Evolutionary conservation across 495 filamentous ascomycete species (phyloP).

Genomic region (Penicillium coprophilum): DNA sequence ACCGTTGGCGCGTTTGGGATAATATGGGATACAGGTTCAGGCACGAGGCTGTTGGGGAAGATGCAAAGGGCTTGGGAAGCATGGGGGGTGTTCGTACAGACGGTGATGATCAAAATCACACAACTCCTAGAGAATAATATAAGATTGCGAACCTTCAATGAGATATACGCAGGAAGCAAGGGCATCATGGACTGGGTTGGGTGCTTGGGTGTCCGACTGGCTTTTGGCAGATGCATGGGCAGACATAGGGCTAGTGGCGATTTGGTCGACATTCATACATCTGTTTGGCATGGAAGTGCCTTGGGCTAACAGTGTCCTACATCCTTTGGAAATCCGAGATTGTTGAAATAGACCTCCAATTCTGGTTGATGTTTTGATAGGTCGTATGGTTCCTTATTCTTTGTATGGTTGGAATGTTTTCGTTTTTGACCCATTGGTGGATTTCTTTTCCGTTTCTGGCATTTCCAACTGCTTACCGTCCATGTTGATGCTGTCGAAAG

Average conservation of each 20-base stretch:
- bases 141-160: constrained; percentile 23
- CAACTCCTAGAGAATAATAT: constrained; percentile 54
- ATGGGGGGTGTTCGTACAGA: constrained; percentile 42
- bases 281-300: constrained; percentile 3
- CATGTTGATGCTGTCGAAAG: neutral
- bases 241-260: constrained; percentile 1
- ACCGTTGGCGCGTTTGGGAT: constrained; percentile 11
- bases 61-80: constrained; percentile 24
- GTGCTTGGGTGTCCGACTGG: constrained; percentile 12
- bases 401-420: neutral
- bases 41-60: constrained; percentile 3
- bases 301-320: constrained; percentile 12
- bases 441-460: neutral
- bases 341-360: neutral
- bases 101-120: constrained; percentile 68
- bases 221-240: constrained; percentile 5
- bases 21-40: neutral
- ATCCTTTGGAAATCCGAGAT: neutral
- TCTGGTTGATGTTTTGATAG: neutral
- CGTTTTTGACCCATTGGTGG: neutral
- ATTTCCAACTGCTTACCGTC: neutral
- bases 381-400: neutral
- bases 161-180: constrained; percentile 5
- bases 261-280: constrained; percentile 6
- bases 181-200: constrained; percentile 7